These are phyloP conservation scores for Pulicaria dysenterica DNA, from an alignment of 129 eudicot genomes.

Conservation along the genomic window DNA sequence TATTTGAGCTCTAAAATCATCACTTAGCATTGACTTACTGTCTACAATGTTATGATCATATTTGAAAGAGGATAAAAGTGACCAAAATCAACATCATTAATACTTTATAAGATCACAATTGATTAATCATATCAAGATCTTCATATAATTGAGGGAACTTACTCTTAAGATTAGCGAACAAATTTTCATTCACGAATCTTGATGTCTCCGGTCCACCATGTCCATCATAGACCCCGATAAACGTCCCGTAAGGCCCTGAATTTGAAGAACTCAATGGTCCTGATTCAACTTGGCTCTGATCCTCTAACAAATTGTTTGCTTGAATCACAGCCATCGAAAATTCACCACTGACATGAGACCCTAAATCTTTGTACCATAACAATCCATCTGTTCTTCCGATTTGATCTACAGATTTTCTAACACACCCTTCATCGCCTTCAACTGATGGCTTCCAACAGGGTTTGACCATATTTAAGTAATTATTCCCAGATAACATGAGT, in stretches of 20 bases:
- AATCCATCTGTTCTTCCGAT: constrained; percentile 74
- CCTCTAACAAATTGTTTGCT: constrained; percentile 86
- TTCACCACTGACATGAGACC: constrained; percentile 74
- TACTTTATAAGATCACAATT: constrained; percentile 7
- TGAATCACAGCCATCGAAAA: constrained; percentile 95
- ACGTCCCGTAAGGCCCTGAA: constrained; percentile 83
- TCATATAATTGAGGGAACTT: constrained; percentile 37
- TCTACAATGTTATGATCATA: too few relatives aligned
- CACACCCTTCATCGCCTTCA: constrained; percentile 46
- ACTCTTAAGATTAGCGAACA: constrained; percentile 82
- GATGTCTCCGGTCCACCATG: constrained; percentile 97
- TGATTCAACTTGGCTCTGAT: constrained; percentile 87
- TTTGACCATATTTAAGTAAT: constrained; percentile 57
- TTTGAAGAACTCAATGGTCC: constrained; percentile 65
- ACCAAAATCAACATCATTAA: not conserved
- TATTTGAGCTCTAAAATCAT: too few relatives aligned
- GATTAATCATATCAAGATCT: not conserved
- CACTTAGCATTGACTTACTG: too few relatives aligned
- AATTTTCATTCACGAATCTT: constrained; percentile 61
- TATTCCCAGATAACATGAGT: constrained; percentile 43
- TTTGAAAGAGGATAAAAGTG: too few relatives aligned
- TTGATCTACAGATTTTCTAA: constrained; percentile 46
- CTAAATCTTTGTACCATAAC: constrained; percentile 84
- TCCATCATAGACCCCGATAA: constrained; percentile 90
- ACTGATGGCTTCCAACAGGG: constrained; percentile 81